Percentiles rank a stretch among this genome's conserved stretches.
These are phyloP conservation scores for Hyaloraphidium curvatum DNA, from an alignment of 192 early-diverging fungal genomes.

Conservation along the genomic window DNA sequence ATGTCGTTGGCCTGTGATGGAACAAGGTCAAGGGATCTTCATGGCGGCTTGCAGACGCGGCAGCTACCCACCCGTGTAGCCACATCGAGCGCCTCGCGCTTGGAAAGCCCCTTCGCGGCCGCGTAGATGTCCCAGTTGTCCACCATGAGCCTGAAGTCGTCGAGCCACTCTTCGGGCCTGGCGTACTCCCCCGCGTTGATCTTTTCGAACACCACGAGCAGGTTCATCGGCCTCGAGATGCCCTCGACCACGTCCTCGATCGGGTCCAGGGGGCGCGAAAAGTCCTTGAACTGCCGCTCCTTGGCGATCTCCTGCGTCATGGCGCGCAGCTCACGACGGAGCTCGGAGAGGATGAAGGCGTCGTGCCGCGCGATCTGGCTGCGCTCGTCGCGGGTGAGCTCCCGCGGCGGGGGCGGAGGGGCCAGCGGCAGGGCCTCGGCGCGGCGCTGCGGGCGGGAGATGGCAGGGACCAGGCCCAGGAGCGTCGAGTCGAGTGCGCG, in stretches of 20 bases:
- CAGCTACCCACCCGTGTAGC: too few relatives aligned
- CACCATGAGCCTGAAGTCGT: conserved; percentile 20
- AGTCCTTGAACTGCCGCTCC: conserved; percentile 15
- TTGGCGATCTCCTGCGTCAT: conserved; percentile 34
- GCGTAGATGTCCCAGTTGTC: too few relatives aligned
- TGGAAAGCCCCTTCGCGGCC: too few relatives aligned
- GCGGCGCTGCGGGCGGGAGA: background rate
- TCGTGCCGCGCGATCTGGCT: conserved; percentile 27
- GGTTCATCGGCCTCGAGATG: conserved; percentile 28
- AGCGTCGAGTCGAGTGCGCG: too few relatives aligned
- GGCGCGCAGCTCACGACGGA: conserved; percentile 29
- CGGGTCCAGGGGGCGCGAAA: conserved; percentile 23
- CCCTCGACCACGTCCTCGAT: conserved; percentile 18
- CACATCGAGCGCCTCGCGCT: too few relatives aligned
- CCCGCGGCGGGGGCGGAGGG: conserved; percentile 23
- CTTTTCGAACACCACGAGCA: conserved; percentile 22
- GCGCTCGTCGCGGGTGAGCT: conserved; percentile 25
- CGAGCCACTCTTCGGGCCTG: conserved; percentile 13
- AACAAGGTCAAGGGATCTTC: too few relatives aligned
- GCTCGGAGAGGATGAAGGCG: conserved; percentile 24
- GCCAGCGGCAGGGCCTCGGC: conserved; percentile 23
- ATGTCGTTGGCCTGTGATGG: too few relatives aligned
- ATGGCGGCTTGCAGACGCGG: too few relatives aligned
- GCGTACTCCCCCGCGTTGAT: conserved; percentile 20
- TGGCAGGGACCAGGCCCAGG: background rate